A percentile compares a stretch with the other conserved stretches of the same genome.
phyloP scores from a whole-genome alignment of 2,329 filamentous ascomycete species.

The Penicillium sp. region DNA sequence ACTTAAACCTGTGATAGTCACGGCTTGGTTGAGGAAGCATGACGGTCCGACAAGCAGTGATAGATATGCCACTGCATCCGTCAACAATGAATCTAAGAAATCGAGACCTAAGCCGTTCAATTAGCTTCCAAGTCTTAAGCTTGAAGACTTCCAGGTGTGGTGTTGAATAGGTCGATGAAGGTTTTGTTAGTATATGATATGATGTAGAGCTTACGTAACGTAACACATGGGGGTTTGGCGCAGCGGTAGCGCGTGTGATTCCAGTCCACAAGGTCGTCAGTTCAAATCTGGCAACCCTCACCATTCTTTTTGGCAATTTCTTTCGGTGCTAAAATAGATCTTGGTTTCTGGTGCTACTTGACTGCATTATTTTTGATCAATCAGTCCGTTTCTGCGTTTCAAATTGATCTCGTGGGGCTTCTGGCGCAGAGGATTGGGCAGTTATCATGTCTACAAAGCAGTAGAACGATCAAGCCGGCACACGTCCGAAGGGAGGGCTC shows the following conservation, averaged over 20 bases:
- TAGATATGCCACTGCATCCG: not conserved
- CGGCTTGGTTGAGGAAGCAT: not conserved
- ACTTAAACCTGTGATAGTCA: not conserved
- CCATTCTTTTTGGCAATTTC: not conserved
- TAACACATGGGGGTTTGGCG: constrained; percentile 1
- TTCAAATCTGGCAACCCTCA: constrained; percentile 10
- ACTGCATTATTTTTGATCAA: not conserved
- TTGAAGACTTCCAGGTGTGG: not conserved
- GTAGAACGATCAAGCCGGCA: not conserved
- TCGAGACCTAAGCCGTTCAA: not conserved
- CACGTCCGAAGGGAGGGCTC: not conserved
- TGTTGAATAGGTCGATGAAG: not conserved
- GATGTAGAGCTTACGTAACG: not conserved
- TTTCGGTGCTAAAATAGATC: not conserved
- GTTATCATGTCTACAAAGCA: too few relatives aligned
- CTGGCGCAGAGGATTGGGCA: too few relatives aligned
- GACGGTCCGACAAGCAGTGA: not conserved
- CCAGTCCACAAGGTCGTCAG: constrained; percentile 10
- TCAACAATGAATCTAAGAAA: too few relatives aligned
- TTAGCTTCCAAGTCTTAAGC: not conserved
- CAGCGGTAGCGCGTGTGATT: constrained; percentile 1
- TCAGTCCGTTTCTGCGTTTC: not conserved
- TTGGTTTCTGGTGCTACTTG: too few relatives aligned
- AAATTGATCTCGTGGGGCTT: not conserved
- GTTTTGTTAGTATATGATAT: not conserved